Percentiles rank a stretch among this genome's conserved stretches.
Conservation (phyloP, 2,329 filamentous ascomycete species). For the Lasiodiplodia theobromae region DNA sequence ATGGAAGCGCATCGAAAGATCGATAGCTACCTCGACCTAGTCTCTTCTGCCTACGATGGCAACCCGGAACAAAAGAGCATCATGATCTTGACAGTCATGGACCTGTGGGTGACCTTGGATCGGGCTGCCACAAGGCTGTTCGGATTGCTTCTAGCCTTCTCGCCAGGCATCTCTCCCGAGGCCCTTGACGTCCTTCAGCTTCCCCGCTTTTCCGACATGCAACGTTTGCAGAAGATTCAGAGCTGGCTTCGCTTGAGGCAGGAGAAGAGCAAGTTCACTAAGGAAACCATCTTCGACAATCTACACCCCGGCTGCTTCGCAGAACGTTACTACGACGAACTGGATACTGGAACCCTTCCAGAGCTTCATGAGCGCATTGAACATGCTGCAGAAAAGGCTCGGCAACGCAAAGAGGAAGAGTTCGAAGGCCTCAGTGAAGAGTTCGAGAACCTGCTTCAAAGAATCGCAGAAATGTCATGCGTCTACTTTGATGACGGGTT, state of each 20-base stretch:
- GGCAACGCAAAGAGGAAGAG: slow-evolving; percentile 49
- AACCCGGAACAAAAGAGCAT: slow-evolving; percentile 60
- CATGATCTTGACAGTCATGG: slow-evolving; percentile 62
- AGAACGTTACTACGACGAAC: slow-evolving; percentile 52
- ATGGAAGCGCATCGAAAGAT: slow-evolving; percentile 45
- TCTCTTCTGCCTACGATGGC: slow-evolving; percentile 49
- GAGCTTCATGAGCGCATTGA: slow-evolving; percentile 47
- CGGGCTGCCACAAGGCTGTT: slow-evolving; percentile 50
- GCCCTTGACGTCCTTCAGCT: slow-evolving; percentile 65
- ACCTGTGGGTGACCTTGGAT: slow-evolving; percentile 67
- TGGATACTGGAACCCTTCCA: slow-evolving; percentile 35
- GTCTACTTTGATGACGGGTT: slow-evolving; percentile 33
- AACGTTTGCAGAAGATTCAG: slow-evolving; percentile 59
- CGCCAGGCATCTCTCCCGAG: slow-evolving; percentile 59
- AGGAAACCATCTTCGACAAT: slow-evolving; percentile 58
- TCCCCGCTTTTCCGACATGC: slow-evolving; percentile 55
- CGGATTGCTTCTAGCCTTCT: slow-evolving; percentile 59
- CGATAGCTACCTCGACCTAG: slow-evolving; percentile 43
- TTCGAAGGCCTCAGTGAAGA: slow-evolving; percentile 44
- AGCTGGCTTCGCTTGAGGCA: slow-evolving; percentile 54
- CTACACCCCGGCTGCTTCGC: slow-evolving; percentile 55
- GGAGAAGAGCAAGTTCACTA: slow-evolving; percentile 31
- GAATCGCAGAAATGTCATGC: slow-evolving; percentile 45
- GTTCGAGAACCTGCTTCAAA: slow-evolving; percentile 48
- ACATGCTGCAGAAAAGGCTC: slow-evolving; percentile 37